These are phyloP conservation scores for Schrenkiella parvula DNA, from an alignment of 345 rosid species.

Conservation along the genomic window DNA sequence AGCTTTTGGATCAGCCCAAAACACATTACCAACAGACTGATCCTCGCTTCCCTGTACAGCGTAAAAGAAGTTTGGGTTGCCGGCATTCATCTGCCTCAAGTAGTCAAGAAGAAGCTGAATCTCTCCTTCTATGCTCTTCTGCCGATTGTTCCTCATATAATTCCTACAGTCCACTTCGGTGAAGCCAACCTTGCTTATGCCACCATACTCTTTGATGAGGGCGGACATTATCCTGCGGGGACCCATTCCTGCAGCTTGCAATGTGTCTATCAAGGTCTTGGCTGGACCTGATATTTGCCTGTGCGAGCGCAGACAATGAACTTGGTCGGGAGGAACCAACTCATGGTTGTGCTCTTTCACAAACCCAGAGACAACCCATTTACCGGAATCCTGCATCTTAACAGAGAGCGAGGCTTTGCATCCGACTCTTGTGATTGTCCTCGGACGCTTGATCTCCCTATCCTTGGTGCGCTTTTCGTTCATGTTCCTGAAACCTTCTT, in stretches of 20 bases:
- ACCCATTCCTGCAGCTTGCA: conserved; percentile 67
- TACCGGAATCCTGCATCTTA: conserved; percentile 61
- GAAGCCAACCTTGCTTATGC: conserved; percentile 57
- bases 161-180: conserved; percentile 59
- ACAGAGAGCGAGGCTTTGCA: conserved; percentile 59
- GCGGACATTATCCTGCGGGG: conserved; percentile 62
- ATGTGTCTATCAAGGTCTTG: conserved; percentile 55
- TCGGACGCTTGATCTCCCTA: conserved; percentile 60
- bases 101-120: conserved; percentile 50
- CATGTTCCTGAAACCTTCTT: conserved; percentile 58
- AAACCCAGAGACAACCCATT: conserved; percentile 54
- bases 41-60: conserved; percentile 41
- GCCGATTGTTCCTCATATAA: conserved; percentile 53
- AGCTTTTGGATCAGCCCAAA: conserved; percentile 50
- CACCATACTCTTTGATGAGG: conserved; percentile 54
- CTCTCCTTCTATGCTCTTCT: conserved; percentile 49
- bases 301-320: conserved; percentile 54
- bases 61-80: conserved; percentile 38
- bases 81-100: conserved; percentile 45
- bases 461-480: conserved; percentile 59
- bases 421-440: conserved; percentile 53
- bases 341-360: conserved; percentile 54
- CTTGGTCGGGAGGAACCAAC: conserved; percentile 58
- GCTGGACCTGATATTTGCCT: conserved; percentile 63
- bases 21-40: conserved; percentile 41